Evolutionary conservation across 2,329 filamentous ascomycete genomes (phyloP).

Genomic region (Penicillium sp.): DNA sequence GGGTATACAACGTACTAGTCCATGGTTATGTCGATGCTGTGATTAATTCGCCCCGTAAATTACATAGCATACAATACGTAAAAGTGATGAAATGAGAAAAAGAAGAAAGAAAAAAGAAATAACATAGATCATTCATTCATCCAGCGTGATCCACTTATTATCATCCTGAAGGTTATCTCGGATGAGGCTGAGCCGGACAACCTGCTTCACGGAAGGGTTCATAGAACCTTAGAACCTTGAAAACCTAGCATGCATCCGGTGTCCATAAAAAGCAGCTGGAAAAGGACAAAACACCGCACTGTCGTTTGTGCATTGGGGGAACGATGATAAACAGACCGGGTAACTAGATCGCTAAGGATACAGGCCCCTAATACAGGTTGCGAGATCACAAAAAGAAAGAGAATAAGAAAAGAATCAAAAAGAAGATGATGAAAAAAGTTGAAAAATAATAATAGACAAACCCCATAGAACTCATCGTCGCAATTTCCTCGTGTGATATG

Average conservation of each 20-base stretch:
- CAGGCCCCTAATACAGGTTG: not conserved
- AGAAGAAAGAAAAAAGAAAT: not conserved
- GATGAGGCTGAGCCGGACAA: not conserved
- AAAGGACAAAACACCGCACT: not conserved
- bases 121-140: not conserved
- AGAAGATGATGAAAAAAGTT: not conserved
- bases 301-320: conserved; percentile 1
- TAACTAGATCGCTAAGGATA: not conserved
- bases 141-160: not conserved
- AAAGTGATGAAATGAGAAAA: not conserved
- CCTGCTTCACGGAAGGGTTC: not conserved
- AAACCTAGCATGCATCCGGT: not conserved
- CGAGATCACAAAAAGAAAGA: not conserved
- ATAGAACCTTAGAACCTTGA: not conserved
- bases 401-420: not conserved
- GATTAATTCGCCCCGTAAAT: not conserved
- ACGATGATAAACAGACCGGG: not conserved
- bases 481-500: conserved; percentile 21
- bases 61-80: not conserved
- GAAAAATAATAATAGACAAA: not conserved
- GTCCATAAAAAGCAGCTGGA: not conserved
- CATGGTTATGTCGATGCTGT: too few relatives aligned
- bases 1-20: too few relatives aligned
- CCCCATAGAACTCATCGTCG: conserved; percentile 14
- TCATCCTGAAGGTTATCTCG: not conserved